These are phyloP conservation scores for Boletus semigastroideus DNA, from an alignment of 1,284 basidiomycete species.

Conservation along the genomic window DNA sequence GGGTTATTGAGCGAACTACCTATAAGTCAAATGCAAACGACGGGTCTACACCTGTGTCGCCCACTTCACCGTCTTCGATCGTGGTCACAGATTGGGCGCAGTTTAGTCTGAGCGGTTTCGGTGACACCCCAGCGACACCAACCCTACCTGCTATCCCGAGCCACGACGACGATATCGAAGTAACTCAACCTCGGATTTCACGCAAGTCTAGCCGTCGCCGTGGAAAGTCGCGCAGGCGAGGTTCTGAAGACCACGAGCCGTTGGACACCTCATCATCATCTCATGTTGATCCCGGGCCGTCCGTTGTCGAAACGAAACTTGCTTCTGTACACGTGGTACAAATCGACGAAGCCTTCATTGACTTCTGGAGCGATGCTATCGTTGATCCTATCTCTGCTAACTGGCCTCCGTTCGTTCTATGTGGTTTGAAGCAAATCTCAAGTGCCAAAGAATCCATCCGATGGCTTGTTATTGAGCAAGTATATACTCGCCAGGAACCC, in stretches of 20 bases:
- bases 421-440: constrained; percentile 50
- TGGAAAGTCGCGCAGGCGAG: constrained; percentile 25
- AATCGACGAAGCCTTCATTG: constrained; percentile 74
- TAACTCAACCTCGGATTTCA: constrained; percentile 44
- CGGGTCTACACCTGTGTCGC: constrained; percentile 18
- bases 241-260: constrained; percentile 18
- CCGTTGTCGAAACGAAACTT: constrained; percentile 38
- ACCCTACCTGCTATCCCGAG: constrained; percentile 59
- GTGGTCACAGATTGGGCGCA: constrained; percentile 48
- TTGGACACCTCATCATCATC: constrained; percentile 3
- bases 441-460: constrained; percentile 34
- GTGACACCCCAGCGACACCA: constrained; percentile 40
- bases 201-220: constrained; percentile 22
- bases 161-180: constrained; percentile 56
- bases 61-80: constrained; percentile 24
- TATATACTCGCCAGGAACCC: constrained; percentile 36
- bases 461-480: constrained; percentile 68
- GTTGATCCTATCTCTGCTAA: constrained; percentile 58
- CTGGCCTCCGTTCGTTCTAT: constrained; percentile 69
- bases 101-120: constrained; percentile 66
- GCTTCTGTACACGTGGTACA: constrained; percentile 46
- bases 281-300: constrained; percentile 18
- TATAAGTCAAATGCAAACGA: not conserved
- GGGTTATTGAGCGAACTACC: constrained; percentile 7
- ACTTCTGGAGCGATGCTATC: constrained; percentile 73